Evolutionary conservation across 2,329 filamentous ascomycete species (phyloP).

Genomic region (Tolypocladium amazonense): DNA sequence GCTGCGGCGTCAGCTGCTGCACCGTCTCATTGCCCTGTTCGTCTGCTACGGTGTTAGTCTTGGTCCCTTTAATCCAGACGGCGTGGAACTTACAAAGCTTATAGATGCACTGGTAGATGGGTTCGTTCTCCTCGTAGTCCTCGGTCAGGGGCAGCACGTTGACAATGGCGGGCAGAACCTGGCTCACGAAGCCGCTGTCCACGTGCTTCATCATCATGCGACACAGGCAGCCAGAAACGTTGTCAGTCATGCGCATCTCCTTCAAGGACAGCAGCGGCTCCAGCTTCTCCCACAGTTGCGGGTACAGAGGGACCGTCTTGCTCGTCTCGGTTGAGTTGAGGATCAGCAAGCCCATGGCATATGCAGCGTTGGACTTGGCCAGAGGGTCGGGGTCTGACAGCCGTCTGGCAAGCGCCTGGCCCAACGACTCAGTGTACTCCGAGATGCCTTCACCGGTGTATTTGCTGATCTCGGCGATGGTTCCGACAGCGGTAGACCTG

Average conservation of each 20-base stretch:
- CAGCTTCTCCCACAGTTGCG: slow-evolving; percentile 70
- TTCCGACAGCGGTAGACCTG: slow-evolving; percentile 81
- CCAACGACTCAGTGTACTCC: slow-evolving; percentile 64
- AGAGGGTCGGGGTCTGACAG: slow-evolving; percentile 83
- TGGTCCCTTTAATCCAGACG: background rate
- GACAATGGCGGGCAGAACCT: slow-evolving; percentile 74
- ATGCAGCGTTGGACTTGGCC: slow-evolving; percentile 91
- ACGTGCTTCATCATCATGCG: slow-evolving; percentile 87
- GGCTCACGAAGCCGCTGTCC: slow-evolving; percentile 66
- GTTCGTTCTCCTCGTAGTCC: slow-evolving; percentile 93
- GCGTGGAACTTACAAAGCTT: slow-evolving; percentile 57
- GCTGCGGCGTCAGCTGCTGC: slow-evolving; percentile 56
- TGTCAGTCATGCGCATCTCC: slow-evolving; percentile 78
- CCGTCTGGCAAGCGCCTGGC: slow-evolving; percentile 76
- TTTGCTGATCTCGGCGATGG: slow-evolving; percentile 81
- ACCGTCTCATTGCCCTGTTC: slow-evolving; percentile 59
- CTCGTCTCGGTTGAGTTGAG: slow-evolving; percentile 63
- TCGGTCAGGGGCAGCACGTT: slow-evolving; percentile 77
- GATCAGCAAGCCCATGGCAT: slow-evolving; percentile 77
- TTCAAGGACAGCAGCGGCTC: slow-evolving; percentile 72
- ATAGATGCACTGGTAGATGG: slow-evolving; percentile 83
- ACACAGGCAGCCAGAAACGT: slow-evolving; percentile 81
- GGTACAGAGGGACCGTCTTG: slow-evolving; percentile 65
- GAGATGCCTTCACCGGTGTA: slow-evolving; percentile 76
- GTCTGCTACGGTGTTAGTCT: slow-evolving; percentile 31